Evolutionary conservation across 2,329 filamentous ascomycete species (phyloP), one percentile per base, ranked within the genome.

Genomic region (Diplodia mutila): DNA sequence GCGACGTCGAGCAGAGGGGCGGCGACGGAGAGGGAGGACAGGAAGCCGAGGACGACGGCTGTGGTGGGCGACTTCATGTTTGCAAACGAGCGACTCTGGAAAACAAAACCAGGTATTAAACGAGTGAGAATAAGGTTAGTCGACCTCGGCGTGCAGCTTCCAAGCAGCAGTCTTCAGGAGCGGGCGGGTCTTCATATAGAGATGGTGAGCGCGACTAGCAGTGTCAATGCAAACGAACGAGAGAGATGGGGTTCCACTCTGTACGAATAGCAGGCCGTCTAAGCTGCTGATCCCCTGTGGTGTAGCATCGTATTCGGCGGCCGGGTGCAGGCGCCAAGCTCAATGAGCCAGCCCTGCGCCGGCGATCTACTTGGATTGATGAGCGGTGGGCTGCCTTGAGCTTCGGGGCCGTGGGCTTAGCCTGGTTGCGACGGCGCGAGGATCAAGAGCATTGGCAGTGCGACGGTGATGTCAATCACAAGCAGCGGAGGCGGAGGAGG

Each of bases 281-380:
- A 61, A 61, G 59, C 39, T 51, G 59, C 59, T 25, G 59, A 61
- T 61, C 55, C 3, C 12, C 27, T 51, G 46, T 49, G 59, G 59
- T 61, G 59, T 61, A 61, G 59, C 59, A 61, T 61, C 59, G 59
- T 61, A 61, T 61, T 61, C 42, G 42, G 27, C 29, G 29, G 29
- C 6, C n/a, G 27, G 25, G 42, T 9, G 54, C 54, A 4, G 14
- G 25, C 18, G 59, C 59, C 55, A 61, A 61, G 55, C 39, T 23
- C 37, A 48, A 16, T 8, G 55, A 7, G 8, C 29, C 37, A n/a
- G 23, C 12, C 37, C 37, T 23, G 55, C 37, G 16, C 34, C 39
- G 39, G 23, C 25, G 55, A 61, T 61, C 55, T 48, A 5, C 12
- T 48, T 23, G 21, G 39, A n/a, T 42, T 18, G 39, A 54, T 54